A percentile compares a stretch with the other conserved stretches of the same genome.
These are phyloP conservation scores for Dactylellina drechsleri DNA, from an alignment of 2,329 filamentous ascomycete species.

Conservation along the genomic window DNA sequence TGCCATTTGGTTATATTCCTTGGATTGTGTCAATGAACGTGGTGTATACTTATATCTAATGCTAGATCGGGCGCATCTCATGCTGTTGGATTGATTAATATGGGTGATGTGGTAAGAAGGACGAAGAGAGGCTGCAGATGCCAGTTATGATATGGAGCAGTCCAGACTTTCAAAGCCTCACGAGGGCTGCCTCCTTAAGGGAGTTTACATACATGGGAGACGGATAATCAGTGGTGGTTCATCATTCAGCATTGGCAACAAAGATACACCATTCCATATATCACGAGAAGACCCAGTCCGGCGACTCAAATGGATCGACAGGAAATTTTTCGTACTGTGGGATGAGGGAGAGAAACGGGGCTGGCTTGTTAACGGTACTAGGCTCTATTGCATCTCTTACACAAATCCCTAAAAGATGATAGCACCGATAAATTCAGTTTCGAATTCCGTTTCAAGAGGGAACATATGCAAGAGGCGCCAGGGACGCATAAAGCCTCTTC, in stretches of 20 bases:
- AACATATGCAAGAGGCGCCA: constrained; percentile 9
- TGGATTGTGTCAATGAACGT: too few species aligned
- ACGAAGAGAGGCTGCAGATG: not conserved
- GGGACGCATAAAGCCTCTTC: constrained; percentile 11
- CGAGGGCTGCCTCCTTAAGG: constrained; percentile 1
- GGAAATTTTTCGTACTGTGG: constrained; percentile 57
- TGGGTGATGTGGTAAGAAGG: too few species aligned
- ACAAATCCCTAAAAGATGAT: constrained; percentile 54
- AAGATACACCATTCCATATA: constrained; percentile 21
- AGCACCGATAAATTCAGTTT: constrained; percentile 26
- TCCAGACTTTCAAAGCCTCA: constrained; percentile 21
- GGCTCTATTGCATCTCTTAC: constrained; percentile 58
- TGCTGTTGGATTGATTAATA: too few species aligned
- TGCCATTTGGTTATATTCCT: too few species aligned
- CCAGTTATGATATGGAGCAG: constrained; percentile 5
- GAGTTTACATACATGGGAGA: constrained; percentile 7
- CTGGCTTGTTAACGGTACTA: constrained; percentile 60
- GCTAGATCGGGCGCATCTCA: too few species aligned
- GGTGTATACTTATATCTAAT: too few species aligned
- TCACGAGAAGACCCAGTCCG: constrained; percentile 8
- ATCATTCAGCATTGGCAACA: constrained; percentile 16
- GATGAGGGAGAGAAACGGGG: constrained; percentile 59
- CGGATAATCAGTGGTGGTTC: constrained; percentile 15
- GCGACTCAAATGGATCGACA: constrained; percentile 53
- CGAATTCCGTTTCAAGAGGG: constrained; percentile 23